A percentile compares a stretch with the other conserved stretches of the same genome.
These are phyloP conservation scores for Sarcodon sp. DNA, from an alignment of 768 basidiomycete species.

Conservation along the genomic window DNA sequence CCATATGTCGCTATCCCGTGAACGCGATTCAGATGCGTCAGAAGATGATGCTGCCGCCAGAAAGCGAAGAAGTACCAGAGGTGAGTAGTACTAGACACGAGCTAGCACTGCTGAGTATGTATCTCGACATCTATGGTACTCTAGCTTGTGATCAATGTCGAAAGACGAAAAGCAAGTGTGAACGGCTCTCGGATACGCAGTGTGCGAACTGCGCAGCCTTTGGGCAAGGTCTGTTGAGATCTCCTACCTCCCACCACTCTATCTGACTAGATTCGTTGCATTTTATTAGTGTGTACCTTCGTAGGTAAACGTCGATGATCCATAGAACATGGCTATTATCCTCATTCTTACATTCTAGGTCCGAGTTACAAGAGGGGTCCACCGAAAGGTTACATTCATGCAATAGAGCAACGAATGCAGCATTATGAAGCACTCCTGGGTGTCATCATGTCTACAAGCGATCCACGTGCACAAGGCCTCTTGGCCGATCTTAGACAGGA, in stretches of 20 bases:
- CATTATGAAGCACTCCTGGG: constrained; percentile 87
- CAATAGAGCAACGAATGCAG: constrained; percentile 86
- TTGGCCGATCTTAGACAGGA: constrained; percentile 57
- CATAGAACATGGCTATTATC: background rate
- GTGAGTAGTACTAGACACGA: constrained; percentile 15
- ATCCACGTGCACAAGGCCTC: constrained; percentile 48
- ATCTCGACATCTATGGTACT: background rate
- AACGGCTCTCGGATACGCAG: constrained; percentile 58
- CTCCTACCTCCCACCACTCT: no score
- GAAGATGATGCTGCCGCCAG: constrained; percentile 29
- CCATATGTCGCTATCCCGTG: constrained; percentile 44
- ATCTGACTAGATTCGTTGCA: constrained; percentile 6
- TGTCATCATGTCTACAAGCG: constrained; percentile 61
- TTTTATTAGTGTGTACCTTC: constrained; percentile 47
- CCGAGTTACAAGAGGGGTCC: constrained; percentile 77
- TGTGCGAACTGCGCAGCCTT: constrained; percentile 40
- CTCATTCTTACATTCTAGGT: constrained; percentile 23
- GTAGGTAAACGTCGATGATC: constrained; percentile 25
- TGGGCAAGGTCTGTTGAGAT: constrained; percentile 13
- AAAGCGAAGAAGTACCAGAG: constrained; percentile 50
- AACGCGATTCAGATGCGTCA: constrained; percentile 15
- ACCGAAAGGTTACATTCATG: constrained; percentile 86
- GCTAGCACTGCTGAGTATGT: background rate
- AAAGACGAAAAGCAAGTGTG: constrained; percentile 83
- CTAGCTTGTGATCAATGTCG: constrained; percentile 80